Evolutionary conservation across 495 filamentous ascomycete genomes (phyloP), one percentile per base, ranked within the genome.

Genomic region (Penicillium bovifimosum): DNA sequence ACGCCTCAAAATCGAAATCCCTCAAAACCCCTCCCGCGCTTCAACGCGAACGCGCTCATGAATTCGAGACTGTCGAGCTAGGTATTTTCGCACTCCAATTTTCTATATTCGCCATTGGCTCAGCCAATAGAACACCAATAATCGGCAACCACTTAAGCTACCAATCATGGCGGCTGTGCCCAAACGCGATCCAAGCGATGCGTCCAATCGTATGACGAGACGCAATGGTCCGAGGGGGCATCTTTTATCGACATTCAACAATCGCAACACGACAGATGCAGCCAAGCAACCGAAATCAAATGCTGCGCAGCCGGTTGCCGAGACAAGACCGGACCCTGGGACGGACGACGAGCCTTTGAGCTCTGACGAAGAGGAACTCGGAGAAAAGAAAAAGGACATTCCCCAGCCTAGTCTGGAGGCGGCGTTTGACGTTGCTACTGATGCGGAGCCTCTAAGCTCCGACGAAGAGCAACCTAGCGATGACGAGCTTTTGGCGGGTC

Each of bases 291-390:
- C 4, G 20, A 28, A 9, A 9, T 20, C 10, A 16, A 33, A 2
- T 24, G n/a, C 13, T 26, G 1, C 18, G 14, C 32, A 53, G 14
- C 11, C 17, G 2, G 26, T 10, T 27, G 20, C 20, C 20, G 24
- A 29, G 20, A 17, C 39, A 13, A 39, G 36, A 18, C 43, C 31
- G 2, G 64, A 67, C 27, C 54, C 57, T 5, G 59, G 52, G 10
- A 66, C 56, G 10, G 59, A 69, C 29, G 67, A 62, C 31, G 58
- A 65, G 16, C 70, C 70, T 1, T n/a, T 63, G 44, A 59, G 16
- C 52, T 41, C 41, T 5, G 49, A 47, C 6, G 60, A 58, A 9
- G 60, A 59, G 6, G 52, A 44, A 36, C 35, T 10, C 6, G 13
- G 16, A n/a, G 20, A 13, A 5, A 1, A 10, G 18, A 26, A 27